These are phyloP conservation scores for Scheffersomyces parashehatae DNA, from an alignment of 1,139 yeast genomes.

Conservation along the genomic window DNA sequence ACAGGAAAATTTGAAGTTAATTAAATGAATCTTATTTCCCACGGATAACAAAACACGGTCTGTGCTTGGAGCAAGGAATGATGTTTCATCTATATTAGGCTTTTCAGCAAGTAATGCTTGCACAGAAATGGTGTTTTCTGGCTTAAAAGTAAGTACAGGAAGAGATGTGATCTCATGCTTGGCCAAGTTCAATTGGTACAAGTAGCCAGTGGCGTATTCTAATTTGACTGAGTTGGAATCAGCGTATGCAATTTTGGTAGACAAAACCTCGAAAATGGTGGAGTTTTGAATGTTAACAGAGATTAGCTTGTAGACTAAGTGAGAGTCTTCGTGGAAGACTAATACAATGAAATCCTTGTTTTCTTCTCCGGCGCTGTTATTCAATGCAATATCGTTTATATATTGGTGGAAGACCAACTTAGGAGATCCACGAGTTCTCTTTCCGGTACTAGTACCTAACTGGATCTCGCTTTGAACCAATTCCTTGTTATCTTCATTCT, in stretches of 20 bases:
- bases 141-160: conserved; percentile 24
- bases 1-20: conserved; percentile 48
- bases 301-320: conserved; percentile 21
- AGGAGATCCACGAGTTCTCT: conserved; percentile 3
- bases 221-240: conserved; percentile 13
- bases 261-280: conserved; percentile 21
- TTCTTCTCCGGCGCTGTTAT: conserved; percentile 8
- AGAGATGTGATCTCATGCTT: conserved; percentile 18
- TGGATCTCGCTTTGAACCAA: background rate
- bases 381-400: conserved; percentile 16
- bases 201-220: conserved; percentile 26
- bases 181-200: conserved; percentile 25
- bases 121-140: conserved; percentile 21
- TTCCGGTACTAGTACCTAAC: background rate
- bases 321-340: conserved; percentile 15
- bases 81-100: conserved; percentile 13
- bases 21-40: conserved; percentile 37
- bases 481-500: conserved; percentile 14
- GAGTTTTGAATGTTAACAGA: conserved; percentile 21
- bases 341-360: conserved; percentile 26
- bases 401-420: conserved; percentile 23
- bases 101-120: conserved; percentile 9
- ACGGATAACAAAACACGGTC: conserved; percentile 47
- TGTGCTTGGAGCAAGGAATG: conserved; percentile 39
- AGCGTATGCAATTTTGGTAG: conserved; percentile 7